Evolutionary conservation across 2,329 filamentous ascomycete genomes (phyloP), one percentile per base, ranked within the genome.

Genomic region (Geosmithia flava): DNA sequence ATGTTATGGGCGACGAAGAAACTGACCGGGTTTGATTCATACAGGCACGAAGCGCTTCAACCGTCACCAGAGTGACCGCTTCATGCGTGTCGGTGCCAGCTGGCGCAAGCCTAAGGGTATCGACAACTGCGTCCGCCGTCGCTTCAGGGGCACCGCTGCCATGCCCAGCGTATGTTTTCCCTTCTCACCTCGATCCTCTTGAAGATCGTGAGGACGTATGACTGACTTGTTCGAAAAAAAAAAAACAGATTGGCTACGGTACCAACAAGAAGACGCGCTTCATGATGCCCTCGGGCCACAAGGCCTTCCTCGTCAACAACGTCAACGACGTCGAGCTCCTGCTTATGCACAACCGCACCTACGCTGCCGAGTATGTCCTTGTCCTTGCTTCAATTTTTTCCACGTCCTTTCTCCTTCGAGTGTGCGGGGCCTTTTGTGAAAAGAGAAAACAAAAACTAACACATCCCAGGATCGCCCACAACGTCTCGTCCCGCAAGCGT

Each of bases 51-150:
- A 90, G 81, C 81, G 78, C 76, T 98, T 97, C 85, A 83, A 81
- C 75, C 87, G 93, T 71, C 93, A 98, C 78, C 93, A 98, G 83
- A 87, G 81, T 73, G 93, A 97, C 75, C 84, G 84, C 70, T 98
- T 95, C 80, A 95, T 83, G 78, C 84, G 93, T 69, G 83, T 97
- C 61, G 83, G 79, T 68, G 70, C 85, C 60, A 84, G 81, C 80
- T 98, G 93, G 93, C 86, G 93, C 76, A 98, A 97, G 82, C 93
- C 93, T 62, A 98, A 98, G 87, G 93, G 93, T 88, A 98, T 98
- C 74, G 93, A 98, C 78, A 95, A 90, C 80, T 79, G 87, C 66
- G 91, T 98, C 69, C 87, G 93, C 70, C 83, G 93, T 80, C 87
- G 93, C 61, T 98, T 98, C 81, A 89, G 87, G 76, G 88, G 93